Conservation (phyloP, 1,284 basidiomycete genomes). For the Ganoderma multipileum region DNA sequence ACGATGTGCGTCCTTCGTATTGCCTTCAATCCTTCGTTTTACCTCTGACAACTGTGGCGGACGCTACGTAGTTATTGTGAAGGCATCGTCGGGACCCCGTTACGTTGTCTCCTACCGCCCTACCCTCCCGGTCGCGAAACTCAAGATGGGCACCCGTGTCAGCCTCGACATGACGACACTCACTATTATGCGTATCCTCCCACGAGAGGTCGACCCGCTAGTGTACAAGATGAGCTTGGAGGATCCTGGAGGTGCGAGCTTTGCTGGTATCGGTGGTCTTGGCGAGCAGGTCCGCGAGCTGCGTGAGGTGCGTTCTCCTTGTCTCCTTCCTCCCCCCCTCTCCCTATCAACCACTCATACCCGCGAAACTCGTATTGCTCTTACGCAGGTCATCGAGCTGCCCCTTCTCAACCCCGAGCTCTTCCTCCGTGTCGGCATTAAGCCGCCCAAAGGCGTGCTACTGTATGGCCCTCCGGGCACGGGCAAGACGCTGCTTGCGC, state of each 20-base stretch:
- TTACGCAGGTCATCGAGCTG: conserved; percentile 87
- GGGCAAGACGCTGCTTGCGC: conserved; percentile 94
- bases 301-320: conserved; percentile 72
- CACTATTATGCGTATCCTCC: conserved; percentile 98
- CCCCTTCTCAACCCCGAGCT: conserved; percentile 96
- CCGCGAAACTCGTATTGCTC: no score
- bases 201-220: conserved; percentile 96
- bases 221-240: conserved; percentile 99
- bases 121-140: conserved; percentile 89
- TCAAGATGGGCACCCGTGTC: conserved; percentile 95
- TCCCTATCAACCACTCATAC: not conserved
- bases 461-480: conserved; percentile 95
- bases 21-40: not conserved
- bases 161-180: conserved; percentile 99
- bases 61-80: conserved; percentile 86
- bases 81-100: conserved; percentile 97
- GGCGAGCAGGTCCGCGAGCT: conserved; percentile 97
- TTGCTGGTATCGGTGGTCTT: conserved; percentile 97
- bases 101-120: conserved; percentile 99
- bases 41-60: no score
- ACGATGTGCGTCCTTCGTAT: conserved; percentile 72
- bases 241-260: conserved; percentile 94
- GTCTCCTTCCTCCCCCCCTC: not conserved
- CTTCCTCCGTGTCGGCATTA: conserved; percentile 95
- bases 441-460: conserved; percentile 93